Evolutionary conservation across 305 asterid genomes (phyloP).

Genomic region (Fraxinus baroniana): DNA sequence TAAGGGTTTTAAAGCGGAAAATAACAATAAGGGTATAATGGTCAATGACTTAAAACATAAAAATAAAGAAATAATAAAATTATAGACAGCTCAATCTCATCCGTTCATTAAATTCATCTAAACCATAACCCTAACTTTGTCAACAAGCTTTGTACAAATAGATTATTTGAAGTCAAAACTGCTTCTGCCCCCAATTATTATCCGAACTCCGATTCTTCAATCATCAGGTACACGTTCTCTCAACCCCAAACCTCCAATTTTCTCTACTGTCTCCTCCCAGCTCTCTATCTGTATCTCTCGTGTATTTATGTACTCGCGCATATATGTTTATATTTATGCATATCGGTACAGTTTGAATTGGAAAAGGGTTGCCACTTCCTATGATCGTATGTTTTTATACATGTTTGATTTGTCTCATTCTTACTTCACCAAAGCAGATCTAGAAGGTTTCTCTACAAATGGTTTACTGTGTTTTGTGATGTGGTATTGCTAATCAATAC

Average conservation of each 20-base stretch:
- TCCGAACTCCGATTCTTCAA: neutral
- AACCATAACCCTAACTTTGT: no score
- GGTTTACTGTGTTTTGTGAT: neutral
- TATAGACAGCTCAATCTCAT: no score
- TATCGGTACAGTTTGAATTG: neutral
- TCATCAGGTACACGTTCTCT: neutral
- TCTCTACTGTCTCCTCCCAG: neutral
- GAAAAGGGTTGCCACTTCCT: neutral
- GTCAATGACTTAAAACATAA: no score
- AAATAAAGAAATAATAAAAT: no score
- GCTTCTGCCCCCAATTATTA: neutral
- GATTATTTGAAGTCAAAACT: no score
- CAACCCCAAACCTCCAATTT: neutral
- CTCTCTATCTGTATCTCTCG: neutral
- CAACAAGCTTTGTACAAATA: no score
- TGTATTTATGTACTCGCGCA: neutral
- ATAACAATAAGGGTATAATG: no score
- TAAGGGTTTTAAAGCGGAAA: no score
- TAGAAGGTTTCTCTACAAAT: neutral
- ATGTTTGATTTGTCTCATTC: neutral
- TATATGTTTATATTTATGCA: neutral
- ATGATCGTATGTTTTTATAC: neutral
- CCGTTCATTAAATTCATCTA: no score
- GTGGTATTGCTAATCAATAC: neutral
- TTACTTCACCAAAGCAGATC: neutral